Conservation (phyloP, 345 rosid genomes). For the Euphorbia tirucalli region DNA sequence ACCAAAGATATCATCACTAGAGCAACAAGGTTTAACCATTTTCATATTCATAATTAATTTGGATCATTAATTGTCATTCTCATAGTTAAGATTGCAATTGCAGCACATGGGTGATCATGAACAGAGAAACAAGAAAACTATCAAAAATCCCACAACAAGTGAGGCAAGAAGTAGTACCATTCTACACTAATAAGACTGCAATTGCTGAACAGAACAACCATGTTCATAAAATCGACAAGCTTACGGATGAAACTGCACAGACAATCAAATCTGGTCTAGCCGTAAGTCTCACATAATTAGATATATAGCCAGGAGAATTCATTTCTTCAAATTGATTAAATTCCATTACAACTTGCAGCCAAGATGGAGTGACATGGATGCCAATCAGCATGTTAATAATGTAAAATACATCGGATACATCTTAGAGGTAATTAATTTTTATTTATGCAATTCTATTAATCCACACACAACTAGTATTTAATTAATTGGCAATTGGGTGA, state of each 20-base stretch:
- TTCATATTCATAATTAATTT: too few relatives aligned
- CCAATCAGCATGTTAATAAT: conserved; percentile 27
- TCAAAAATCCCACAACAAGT: conserved; percentile 28
- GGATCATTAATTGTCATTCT: too few relatives aligned
- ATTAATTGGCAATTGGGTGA: neutral
- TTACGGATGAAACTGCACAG: conserved; percentile 20
- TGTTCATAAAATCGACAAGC: conserved; percentile 19
- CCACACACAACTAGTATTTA: too few relatives aligned
- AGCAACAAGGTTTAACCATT: conserved; percentile 26
- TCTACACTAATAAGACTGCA: conserved; percentile 19
- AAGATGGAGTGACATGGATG: conserved; percentile 32
- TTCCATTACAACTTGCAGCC: conserved; percentile 11
- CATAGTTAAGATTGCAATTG: too few relatives aligned
- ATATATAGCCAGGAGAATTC: neutral
- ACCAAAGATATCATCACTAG: conserved; percentile 23
- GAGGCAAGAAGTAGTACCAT: conserved; percentile 21
- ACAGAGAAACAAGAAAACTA: conserved; percentile 25
- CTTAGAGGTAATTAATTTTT: conserved; percentile 22
- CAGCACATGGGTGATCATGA: conserved; percentile 34
- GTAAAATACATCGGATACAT: conserved; percentile 31
- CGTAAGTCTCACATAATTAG: conserved; percentile 1
- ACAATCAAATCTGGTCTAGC: conserved; percentile 19
- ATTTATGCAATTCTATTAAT: too few relatives aligned
- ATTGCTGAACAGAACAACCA: conserved; percentile 12
- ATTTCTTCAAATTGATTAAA: neutral